Evolutionary conservation across 768 basidiomycete species (phyloP).

Genomic region (Kockovaella imperatae): DNA sequence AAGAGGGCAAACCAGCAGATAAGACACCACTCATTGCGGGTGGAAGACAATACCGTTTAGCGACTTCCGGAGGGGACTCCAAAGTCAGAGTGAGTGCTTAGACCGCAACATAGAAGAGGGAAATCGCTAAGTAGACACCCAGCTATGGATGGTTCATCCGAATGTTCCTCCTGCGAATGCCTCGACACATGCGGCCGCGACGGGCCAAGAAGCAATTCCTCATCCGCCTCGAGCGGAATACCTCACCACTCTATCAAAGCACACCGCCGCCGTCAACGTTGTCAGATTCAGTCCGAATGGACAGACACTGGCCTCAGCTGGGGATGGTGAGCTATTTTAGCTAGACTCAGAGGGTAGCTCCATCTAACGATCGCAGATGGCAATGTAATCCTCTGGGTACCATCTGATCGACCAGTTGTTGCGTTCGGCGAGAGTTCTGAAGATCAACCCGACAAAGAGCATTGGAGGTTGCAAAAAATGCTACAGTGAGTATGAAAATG

Average conservation of each 20-base stretch:
- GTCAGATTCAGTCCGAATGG: constrained; percentile 94
- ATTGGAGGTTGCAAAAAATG: constrained; percentile 77
- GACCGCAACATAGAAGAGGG: background rate
- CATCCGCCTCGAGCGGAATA: constrained; percentile 88
- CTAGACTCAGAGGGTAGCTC: background rate
- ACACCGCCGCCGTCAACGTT: constrained; percentile 92
- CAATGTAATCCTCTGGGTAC: constrained; percentile 94
- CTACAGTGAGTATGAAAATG: constrained; percentile 68
- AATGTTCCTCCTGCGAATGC: constrained; percentile 64
- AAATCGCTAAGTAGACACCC: constrained; percentile 1
- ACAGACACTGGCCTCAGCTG: constrained; percentile 91
- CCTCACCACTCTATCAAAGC: constrained; percentile 82
- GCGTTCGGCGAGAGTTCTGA: constrained; percentile 70
- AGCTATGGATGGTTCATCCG: constrained; percentile 94
- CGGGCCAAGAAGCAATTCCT: constrained; percentile 43
- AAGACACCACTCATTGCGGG: constrained; percentile 11
- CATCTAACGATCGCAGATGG: constrained; percentile 57
- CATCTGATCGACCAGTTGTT: constrained; percentile 62
- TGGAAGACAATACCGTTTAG: constrained; percentile 69
- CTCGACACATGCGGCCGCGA: constrained; percentile 22
- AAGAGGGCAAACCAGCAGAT: constrained; percentile 21
- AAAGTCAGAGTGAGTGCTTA: constrained; percentile 74
- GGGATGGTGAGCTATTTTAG: constrained; percentile 64
- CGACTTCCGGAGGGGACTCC: constrained; percentile 93
- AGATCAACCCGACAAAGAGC: constrained; percentile 85